Base-by-base conservation (phyloP, 2,329 filamentous ascomycete genomes). In the Niveomyces coronatus region DNA sequence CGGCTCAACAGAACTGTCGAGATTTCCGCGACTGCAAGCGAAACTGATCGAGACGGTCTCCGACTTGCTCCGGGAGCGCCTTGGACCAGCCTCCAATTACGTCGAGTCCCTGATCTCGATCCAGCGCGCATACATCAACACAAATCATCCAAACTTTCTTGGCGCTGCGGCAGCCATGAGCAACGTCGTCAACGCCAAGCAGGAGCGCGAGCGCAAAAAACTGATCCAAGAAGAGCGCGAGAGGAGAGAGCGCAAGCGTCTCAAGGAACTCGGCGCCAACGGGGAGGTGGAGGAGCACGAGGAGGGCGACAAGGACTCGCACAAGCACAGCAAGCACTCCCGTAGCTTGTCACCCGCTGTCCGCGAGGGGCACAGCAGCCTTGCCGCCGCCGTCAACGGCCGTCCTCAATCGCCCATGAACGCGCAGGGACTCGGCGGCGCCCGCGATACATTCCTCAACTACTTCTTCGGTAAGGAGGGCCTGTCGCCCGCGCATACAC, bases 391-490 rank as follows among this genome's bases (percentile, higher is more conserved):
- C 9, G 62, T 87, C 50, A 87, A 86, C 48, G 80, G 81, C 40
- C 69, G 81, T 38, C 68, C 76, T 24, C 64, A 64, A 22, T 81
- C 80, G 30, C 78, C 79, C 9, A 71, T 82, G 45, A 75, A 75
- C 46, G 67, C 67, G 18, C 74, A 40, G 24, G 65, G 66, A 4
- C 57, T 72, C 35, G 79, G 79, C 40, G 74, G 67, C 43, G 76
- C 85, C 28, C 76, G 81, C 45, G 91, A 98, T 62, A 93, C 87
- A 1, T 98, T 98, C 68, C 62, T 98, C 45, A 96, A 89, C 62
- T 98, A 98, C 62, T 98, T 98, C 64, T 98, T 98, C 53, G 88
- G 91, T 51, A 96, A 98, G 57, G 91, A 98, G 44, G 85, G 85
- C 32, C 69, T 74, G 18, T 50, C 52, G 27, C 61, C 68, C 22